Base-by-base conservation (phyloP, 1,284 basidiomycete genomes). In the Moesziomyces sp. region DNA sequence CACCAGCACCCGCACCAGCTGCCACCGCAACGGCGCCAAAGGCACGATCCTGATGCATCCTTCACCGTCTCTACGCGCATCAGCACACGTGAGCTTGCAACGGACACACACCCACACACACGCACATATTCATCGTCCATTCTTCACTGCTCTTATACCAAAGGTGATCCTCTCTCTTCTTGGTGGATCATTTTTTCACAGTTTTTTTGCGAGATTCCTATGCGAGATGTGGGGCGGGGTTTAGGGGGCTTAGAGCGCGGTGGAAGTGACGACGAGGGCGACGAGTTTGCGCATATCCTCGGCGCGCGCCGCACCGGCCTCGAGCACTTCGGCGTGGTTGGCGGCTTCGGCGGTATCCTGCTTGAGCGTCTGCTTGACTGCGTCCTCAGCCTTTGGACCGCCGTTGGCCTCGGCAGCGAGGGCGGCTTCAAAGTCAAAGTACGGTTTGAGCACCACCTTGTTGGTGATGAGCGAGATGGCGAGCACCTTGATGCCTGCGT, bases 381-480 rank as follows among this genome's bases (percentile, higher is more conserved):
- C 23, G 5, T 49, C 30, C 35, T 64, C 46, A 0, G 54, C 60
- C 18, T 58, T 59, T 38, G 35, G 34, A 2, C 58, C 59, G 24
- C 52, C 52, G 0, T 44, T 14, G 6, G 30, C 89, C 88, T 93
- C 92, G 21, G 89, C 89, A 56, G 89, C 86, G 0, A 93, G 89
- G 69, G 92, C 91, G 23, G 89, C 89, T 66, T 87, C 87, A 57
- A 93, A 90, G 67, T 90, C 91, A 69, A 88, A 84, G 81, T 91
- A 90, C 48, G 81, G 86, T n/a, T 89, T 87, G 72, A 93, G 90
- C 46, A 92, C 89, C 6, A 94, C 92, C 78, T 88, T 87, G 85
- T 94, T 94, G 34, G 92, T 93, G 46, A 93, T 91, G 45, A 94
- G 86, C 71, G 90, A 92, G 47, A 94, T 86, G 11, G 91, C 92